Percentiles rank a stretch among this genome's conserved stretches.
phyloP scores from a whole-genome alignment of 106 monocot species.

The Agapanthus africanus region DNA sequence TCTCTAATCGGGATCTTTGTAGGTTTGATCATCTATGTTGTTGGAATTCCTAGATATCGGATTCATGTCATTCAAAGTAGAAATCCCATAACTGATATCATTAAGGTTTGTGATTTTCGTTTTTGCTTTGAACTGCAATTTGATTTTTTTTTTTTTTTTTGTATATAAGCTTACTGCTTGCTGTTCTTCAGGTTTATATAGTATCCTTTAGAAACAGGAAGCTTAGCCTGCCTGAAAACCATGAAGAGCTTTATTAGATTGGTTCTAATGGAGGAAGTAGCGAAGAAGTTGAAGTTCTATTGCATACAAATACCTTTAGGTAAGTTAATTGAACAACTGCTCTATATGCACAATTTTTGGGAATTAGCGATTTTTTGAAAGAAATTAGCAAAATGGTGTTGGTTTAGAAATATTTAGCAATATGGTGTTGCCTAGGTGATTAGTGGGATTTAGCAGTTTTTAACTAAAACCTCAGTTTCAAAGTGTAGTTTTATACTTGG shows the following conservation, averaged over 20 bases:
- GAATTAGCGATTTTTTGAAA: too few relatives aligned
- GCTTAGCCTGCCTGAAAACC: constrained; percentile 7
- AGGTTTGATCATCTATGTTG: neutral
- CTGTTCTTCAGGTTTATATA: constrained; percentile 16
- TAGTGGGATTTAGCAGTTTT: too few relatives aligned
- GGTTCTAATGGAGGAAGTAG: neutral
- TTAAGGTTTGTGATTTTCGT: constrained; percentile 10
- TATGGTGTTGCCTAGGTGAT: neutral
- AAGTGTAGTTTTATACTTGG: too few relatives aligned
- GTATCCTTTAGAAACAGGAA: constrained; percentile 17
- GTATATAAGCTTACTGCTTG: neutral
- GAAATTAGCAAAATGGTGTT: too few relatives aligned
- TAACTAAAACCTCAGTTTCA: too few relatives aligned
- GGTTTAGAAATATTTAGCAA: neutral
- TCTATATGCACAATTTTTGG: too few relatives aligned
- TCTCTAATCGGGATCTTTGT: constrained; percentile 1
- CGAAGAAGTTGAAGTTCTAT: constrained; percentile 2
- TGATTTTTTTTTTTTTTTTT: neutral
- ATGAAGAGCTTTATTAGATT: constrained; percentile 19
- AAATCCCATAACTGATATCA: constrained; percentile 14
- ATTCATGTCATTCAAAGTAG: constrained; percentile 7
- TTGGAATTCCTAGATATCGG: constrained; percentile 21
- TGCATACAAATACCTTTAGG: constrained; percentile 1
- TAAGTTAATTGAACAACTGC: too few relatives aligned
- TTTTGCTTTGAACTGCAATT: neutral